These are phyloP conservation scores for Silene conica DNA, from an alignment of 148 eudicot genomes.

Conservation along the genomic window DNA sequence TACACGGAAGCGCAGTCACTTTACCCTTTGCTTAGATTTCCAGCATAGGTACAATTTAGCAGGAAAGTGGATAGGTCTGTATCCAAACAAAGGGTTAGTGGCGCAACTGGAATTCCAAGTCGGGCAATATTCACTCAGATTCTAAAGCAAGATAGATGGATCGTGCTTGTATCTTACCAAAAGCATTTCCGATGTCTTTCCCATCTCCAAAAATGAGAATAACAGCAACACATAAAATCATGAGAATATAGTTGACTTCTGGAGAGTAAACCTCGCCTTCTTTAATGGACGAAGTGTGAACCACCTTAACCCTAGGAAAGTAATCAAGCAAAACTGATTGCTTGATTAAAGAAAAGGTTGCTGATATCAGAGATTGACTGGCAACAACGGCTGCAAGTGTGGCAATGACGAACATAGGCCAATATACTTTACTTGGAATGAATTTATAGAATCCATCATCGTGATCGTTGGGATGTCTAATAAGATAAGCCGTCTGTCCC, in stretches of 20 bases:
- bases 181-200: conserved; percentile 69
- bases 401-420: conserved; percentile 67
- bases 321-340: conserved; percentile 52
- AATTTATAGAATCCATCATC: conserved; percentile 60
- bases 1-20: no score
- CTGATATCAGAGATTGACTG: conserved; percentile 58
- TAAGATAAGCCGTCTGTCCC: conserved; percentile 74
- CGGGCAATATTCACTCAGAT: background rate
- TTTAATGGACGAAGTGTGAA: conserved; percentile 65
- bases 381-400: conserved; percentile 62
- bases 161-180: conserved; percentile 41
- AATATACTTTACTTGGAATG: conserved; percentile 54
- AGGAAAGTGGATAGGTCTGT: no score
- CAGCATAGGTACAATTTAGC: no score
- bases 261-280: conserved; percentile 81
- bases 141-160: background rate
- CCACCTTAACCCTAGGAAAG: conserved; percentile 69
- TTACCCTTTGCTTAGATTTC: no score
- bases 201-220: conserved; percentile 65
- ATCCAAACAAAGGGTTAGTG: no score
- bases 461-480: conserved; percentile 49
- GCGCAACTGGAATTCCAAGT: background rate
- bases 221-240: conserved; percentile 61
- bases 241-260: conserved; percentile 64
- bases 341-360: conserved; percentile 55